phyloP scores from a whole-genome alignment of 352 stramenopile genomes.

The Phytophthora cajani region DNA sequence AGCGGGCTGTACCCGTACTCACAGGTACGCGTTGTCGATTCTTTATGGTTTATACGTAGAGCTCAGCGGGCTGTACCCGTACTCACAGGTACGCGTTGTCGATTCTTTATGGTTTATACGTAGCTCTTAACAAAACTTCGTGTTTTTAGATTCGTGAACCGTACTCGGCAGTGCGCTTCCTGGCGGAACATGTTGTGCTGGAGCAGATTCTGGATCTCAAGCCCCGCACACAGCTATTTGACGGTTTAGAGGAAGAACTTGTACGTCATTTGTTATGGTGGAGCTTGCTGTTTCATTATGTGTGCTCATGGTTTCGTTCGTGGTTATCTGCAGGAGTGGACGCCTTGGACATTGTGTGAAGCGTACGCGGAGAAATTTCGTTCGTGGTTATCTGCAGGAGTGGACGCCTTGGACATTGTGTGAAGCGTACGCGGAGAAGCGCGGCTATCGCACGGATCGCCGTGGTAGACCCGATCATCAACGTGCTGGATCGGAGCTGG shows the following conservation, averaged over 20 bases:
- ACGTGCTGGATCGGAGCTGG: slow-evolving; percentile 79
- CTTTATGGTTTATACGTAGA: slow-evolving; percentile 34
- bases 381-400: slow-evolving; percentile 44
- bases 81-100: slow-evolving; percentile 66
- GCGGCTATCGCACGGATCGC: slow-evolving; percentile 81
- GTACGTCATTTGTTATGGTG: slow-evolving; percentile 33
- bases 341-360: slow-evolving; percentile 83
- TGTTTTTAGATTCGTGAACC: slow-evolving; percentile 81
- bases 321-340: slow-evolving; percentile 66
- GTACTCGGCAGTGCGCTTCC: slow-evolving; percentile 87
- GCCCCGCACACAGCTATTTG: slow-evolving; percentile 74
- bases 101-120: neutral
- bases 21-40: slow-evolving; percentile 46
- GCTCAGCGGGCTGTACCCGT: slow-evolving; percentile 83
- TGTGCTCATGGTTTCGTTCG: slow-evolving; percentile 3
- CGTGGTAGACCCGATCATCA: slow-evolving; percentile 83
- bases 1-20: slow-evolving; percentile 86
- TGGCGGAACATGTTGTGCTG: slow-evolving; percentile 78
- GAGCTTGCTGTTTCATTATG: neutral
- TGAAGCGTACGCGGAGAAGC: slow-evolving; percentile 86
- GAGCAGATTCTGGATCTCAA: slow-evolving; percentile 79
- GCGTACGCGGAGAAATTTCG: slow-evolving; percentile 78
- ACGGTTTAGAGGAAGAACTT: slow-evolving; percentile 79
- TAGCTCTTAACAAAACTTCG: slow-evolving; percentile 4
- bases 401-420: slow-evolving; percentile 87